Conservation (phyloP, 2,329 filamentous ascomycete species). For the Lasiodiplodia sp. region DNA sequence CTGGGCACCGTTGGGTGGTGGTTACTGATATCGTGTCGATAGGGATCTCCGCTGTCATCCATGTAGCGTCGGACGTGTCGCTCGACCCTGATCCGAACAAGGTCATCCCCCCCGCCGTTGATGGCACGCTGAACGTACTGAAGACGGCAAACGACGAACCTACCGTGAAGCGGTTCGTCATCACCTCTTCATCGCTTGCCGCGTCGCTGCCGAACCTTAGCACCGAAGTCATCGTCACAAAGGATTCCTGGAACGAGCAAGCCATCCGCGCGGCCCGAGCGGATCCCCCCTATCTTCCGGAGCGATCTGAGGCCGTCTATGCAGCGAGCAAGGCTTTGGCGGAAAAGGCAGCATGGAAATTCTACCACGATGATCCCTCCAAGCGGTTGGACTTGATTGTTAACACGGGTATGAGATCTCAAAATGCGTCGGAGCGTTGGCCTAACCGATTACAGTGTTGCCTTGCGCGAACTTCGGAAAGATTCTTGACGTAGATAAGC, state of each 20-base stretch:
- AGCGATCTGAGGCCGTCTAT: conserved; percentile 44
- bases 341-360: conserved; percentile 54
- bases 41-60: conserved; percentile 53
- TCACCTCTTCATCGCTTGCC: conserved; percentile 53
- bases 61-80: conserved; percentile 53
- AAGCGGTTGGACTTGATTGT: conserved; percentile 50
- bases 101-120: conserved; percentile 51
- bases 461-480: conserved; percentile 32
- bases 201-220: conserved; percentile 36
- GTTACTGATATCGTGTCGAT: background rate
- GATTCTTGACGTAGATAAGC: conserved; percentile 30
- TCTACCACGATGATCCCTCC: conserved; percentile 39
- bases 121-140: conserved; percentile 49
- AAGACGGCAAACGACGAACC: conserved; percentile 50
- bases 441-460: background rate
- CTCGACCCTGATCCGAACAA: conserved; percentile 48
- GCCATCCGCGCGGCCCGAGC: conserved; percentile 41
- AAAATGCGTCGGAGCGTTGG: too few species aligned
- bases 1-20: background rate
- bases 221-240: conserved; percentile 40
- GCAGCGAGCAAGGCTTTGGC: conserved; percentile 52
- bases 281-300: conserved; percentile 34
- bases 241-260: conserved; percentile 44
- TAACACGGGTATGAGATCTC: conserved; percentile 38
- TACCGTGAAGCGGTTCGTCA: conserved; percentile 53